phyloP scores from a whole-genome alignment of 1,284 basidiomycete species.

The Cutaneotrichosporon sp. region DNA sequence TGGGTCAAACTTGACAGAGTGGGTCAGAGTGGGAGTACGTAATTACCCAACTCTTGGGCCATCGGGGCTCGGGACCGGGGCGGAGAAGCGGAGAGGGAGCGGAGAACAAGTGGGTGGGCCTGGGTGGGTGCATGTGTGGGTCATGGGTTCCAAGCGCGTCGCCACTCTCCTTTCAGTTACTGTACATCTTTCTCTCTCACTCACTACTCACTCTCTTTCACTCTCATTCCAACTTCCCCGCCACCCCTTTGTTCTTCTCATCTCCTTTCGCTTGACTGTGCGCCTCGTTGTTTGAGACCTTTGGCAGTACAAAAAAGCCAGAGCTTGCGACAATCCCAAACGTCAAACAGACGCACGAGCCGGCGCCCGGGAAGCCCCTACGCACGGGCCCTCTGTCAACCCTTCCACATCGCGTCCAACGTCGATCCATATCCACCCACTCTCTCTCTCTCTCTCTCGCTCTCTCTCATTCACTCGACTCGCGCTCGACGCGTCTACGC shows the following conservation, averaged over 20 bases:
- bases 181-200: background rate
- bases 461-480: background rate
- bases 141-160: too few relatives aligned
- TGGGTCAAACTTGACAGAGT: background rate
- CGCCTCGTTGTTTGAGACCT: background rate
- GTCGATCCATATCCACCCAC: background rate
- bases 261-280: background rate
- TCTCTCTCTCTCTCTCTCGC: background rate
- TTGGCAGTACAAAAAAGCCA: too few relatives aligned
- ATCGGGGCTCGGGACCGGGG: too few relatives aligned
- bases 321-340: background rate
- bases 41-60: background rate
- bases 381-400: background rate
- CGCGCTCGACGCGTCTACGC: background rate
- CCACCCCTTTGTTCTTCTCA: background rate
- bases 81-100: background rate
- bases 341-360: background rate
- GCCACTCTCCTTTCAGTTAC: background rate
- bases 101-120: background rate
- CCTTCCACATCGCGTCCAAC: constrained; percentile 5
- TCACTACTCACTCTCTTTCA: background rate
- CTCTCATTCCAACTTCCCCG: background rate
- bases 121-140: too few relatives aligned
- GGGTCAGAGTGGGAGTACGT: too few relatives aligned
- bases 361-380: background rate